phyloP scores from a whole-genome alignment of 2,329 filamentous ascomycete genomes.

The Ascochyta clinopodiicola region DNA sequence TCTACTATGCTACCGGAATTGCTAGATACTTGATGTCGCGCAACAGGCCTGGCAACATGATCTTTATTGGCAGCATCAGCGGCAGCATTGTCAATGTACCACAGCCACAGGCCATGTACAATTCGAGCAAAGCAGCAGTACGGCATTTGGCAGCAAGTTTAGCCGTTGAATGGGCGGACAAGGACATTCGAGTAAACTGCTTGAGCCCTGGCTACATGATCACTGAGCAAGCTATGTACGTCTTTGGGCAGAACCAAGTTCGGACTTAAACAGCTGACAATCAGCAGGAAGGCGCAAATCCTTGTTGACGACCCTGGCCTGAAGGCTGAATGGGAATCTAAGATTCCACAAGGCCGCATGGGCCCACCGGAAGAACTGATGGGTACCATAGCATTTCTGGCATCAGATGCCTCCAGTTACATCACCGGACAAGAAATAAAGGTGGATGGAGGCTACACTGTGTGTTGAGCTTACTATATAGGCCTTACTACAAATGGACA shows the following conservation, averaged over 20 bases:
- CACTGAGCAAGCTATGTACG: background rate
- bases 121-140: background rate
- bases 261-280: background rate
- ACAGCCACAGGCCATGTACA: background rate
- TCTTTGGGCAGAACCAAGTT: background rate
- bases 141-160: background rate
- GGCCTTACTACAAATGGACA: too few species aligned
- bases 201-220: background rate
- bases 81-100: background rate
- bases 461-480: too few species aligned
- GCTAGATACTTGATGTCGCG: background rate
- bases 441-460: background rate
- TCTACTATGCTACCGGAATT: background rate
- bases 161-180: background rate
- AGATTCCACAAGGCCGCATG: background rate
- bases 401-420: background rate
- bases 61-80: background rate
- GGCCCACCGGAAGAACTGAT: background rate
- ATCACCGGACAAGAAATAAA: background rate
- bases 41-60: background rate
- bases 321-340: background rate
- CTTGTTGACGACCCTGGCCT: background rate
- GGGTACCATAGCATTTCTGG: background rate
- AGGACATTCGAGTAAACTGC: background rate
- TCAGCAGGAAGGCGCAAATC: background rate